A percentile compares a stretch with the other conserved stretches of the same genome.
These are phyloP conservation scores for Tylopilus sp. DNA, from an alignment of 1,284 basidiomycete species.

Conservation along the genomic window DNA sequence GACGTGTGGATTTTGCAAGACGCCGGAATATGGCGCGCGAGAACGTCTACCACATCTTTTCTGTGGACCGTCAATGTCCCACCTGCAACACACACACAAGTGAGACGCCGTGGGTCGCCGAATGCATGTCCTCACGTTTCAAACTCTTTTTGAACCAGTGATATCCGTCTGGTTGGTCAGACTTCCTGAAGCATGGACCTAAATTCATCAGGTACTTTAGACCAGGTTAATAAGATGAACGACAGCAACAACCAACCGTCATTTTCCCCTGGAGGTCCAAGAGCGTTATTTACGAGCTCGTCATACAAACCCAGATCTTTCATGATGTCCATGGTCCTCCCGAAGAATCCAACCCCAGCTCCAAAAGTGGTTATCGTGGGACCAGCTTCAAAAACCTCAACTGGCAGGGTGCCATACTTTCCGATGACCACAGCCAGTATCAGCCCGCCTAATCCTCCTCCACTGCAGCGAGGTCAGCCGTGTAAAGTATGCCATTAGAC, in stretches of 20 bases:
- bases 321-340: not conserved
- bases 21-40: slow-evolving; percentile 27
- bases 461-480: not conserved
- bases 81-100: slow-evolving; percentile 12
- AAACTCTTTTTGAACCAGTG: slow-evolving; percentile 18
- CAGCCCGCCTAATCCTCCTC: not conserved
- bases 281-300: not conserved
- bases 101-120: not conserved
- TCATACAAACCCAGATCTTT: not conserved
- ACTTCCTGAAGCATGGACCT: slow-evolving; percentile 22
- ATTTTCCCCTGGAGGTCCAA: not conserved
- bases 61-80: slow-evolving; percentile 31
- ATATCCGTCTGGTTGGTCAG: slow-evolving; percentile 26
- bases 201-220: not conserved
- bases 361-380: no score
- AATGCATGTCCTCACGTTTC: slow-evolving; percentile 4
- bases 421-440: not conserved
- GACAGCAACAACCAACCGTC: not conserved
- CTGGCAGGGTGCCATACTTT: not conserved
- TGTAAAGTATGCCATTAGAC: not conserved
- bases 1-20: slow-evolving; percentile 32
- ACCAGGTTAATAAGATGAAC: no score
- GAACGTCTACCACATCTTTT: slow-evolving; percentile 34
- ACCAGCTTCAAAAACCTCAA: not conserved
- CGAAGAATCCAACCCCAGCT: not conserved